Base-by-base conservation (phyloP, 108 stramenopile species). In the Hondaea fermentalgiana region DNA sequence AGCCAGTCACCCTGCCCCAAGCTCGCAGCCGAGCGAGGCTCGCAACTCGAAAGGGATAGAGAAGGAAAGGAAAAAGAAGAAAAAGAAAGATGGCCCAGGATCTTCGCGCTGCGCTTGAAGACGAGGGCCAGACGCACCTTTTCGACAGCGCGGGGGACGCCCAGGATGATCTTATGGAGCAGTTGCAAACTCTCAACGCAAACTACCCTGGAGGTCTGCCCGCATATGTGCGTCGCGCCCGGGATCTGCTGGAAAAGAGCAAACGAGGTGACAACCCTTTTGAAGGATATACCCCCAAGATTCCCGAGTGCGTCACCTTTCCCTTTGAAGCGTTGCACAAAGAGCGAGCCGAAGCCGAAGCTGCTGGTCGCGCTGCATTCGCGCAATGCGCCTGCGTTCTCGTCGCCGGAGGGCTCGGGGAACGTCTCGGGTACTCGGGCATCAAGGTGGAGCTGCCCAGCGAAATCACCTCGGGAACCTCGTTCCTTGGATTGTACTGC, bases 401-500 rank as follows among this genome's bases (percentile, higher is more conserved):
- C 83, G 94, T 94, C 10, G 94, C 94, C 8, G 97, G 97, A n/a
- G 99, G 99, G 16, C 91, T 99, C 19, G 99, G 98, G 91, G 98
- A 95, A 90, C 95, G 99, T 10, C 92, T 99, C 44, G 99, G 98
- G 23, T 99, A 98, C 94, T 91, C 90, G 59, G 97, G 96, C 59
- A 97, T 98, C 90, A 99, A 99, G 95, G 93, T 98, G 29, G 96
- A 95, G 60, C 91, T 99, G 72, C 98, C 98, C n/a, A 96, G 95
- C 44, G 97, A 99, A 88, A 93, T 95, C 59, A 92, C 94, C 29
- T 98, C 98, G 4, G 93, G 91, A 87, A 95, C 94, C 47, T 72
- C 91, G 35, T 99, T 98, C 93, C 93, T 99, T 23, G 92, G 97
- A 88, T 87, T 97, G 19, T 99, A 99, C 91, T 90, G 92, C 71